Evolutionary conservation across 345 rosid species (phyloP).

Genomic region (Pistacia integerrima): DNA sequence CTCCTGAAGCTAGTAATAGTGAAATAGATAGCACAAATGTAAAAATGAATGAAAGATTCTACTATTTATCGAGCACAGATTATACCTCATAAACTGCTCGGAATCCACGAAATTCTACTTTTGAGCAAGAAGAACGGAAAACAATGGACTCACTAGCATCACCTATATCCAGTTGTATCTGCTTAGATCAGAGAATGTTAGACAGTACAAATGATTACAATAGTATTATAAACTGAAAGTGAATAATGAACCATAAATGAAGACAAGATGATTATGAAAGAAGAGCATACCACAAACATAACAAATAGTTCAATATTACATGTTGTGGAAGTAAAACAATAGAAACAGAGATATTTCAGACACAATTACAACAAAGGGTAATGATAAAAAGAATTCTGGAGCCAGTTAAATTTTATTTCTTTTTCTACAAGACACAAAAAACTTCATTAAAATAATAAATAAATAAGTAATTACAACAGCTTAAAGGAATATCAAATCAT

Average conservation of each 20-base stretch:
- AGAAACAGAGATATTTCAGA: not conserved
- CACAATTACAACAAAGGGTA: not conserved
- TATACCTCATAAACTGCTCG: slow-evolving; percentile 84
- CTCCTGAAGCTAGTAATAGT: not conserved
- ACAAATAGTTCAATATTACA: too few relatives aligned
- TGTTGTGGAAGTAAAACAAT: not conserved
- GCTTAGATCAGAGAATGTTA: slow-evolving; percentile 27
- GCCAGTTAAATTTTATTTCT: too few relatives aligned
- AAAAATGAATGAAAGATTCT: too few relatives aligned
- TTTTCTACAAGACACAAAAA: too few relatives aligned
- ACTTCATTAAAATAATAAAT: not conserved
- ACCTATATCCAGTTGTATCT: slow-evolving; percentile 80
- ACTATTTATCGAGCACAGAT: not conserved
- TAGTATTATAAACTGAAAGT: not conserved
- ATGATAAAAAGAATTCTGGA: not conserved
- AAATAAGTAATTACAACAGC: not conserved
- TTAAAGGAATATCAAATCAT: not conserved
- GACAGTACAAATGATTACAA: slow-evolving; percentile 8
- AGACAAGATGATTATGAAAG: not conserved
- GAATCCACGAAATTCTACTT: slow-evolving; percentile 74
- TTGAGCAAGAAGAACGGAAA: slow-evolving; percentile 75
- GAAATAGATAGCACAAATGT: not conserved
- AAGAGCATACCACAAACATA: not conserved
- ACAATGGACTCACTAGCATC: slow-evolving; percentile 55
- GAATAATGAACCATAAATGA: not conserved